Conservation (phyloP, 2,329 filamentous ascomycete species). For the Chaetomiaceae sp. region DNA sequence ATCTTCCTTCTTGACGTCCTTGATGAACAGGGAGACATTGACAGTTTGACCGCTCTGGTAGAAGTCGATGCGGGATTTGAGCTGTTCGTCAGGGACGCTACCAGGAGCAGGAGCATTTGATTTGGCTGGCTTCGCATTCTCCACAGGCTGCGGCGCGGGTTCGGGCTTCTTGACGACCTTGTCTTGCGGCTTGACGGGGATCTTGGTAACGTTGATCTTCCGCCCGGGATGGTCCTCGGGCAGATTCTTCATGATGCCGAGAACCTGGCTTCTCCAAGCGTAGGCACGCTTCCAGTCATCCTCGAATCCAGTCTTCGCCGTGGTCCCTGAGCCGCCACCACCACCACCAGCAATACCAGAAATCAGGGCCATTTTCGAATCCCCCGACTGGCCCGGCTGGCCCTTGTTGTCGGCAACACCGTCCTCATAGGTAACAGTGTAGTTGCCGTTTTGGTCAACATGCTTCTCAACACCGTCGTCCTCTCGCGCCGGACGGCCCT, state of each 20-base stretch:
- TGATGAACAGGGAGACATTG: constrained; percentile 37
- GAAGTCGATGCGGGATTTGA: constrained; percentile 37
- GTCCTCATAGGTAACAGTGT: constrained; percentile 38
- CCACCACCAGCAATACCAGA: background rate
- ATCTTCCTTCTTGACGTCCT: constrained; percentile 32
- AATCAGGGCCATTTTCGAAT: background rate
- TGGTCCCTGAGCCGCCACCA: background rate
- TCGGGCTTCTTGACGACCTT: constrained; percentile 14
- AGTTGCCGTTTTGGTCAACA: constrained; percentile 44
- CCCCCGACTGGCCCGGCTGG: constrained; percentile 18
- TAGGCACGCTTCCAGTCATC: constrained; percentile 39
- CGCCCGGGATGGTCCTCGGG: constrained; percentile 41
- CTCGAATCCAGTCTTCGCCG: constrained; percentile 21
- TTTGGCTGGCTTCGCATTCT: constrained; percentile 9
- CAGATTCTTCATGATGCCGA: constrained; percentile 41
- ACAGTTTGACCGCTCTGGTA: constrained; percentile 38
- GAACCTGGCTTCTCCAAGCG: constrained; percentile 43
- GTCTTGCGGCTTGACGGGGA: constrained; percentile 32
- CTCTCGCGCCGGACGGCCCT: constrained; percentile 35
- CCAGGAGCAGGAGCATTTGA: constrained; percentile 11
- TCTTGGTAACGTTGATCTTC: constrained; percentile 38
- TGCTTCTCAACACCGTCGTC: constrained; percentile 35
- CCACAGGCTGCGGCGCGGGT: background rate
- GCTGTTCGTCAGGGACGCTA: constrained; percentile 25
- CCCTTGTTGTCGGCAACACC: constrained; percentile 25